Evolutionary conservation across 805 yeast species (phyloP), one percentile per base, ranked within the genome.

Genomic region (Naumovozyma dairenensis): DNA sequence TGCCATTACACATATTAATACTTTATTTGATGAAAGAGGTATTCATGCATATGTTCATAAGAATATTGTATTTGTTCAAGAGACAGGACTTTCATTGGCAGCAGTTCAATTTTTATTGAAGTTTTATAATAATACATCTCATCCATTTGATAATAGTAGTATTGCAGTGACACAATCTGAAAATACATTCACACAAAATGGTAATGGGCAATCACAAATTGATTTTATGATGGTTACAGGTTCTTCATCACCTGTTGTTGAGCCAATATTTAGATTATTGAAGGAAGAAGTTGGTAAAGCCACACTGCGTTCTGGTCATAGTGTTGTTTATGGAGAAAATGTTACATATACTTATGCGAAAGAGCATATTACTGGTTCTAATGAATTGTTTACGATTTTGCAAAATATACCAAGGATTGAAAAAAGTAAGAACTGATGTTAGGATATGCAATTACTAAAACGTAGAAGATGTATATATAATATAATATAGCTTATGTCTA

Each of bases 1-100:
- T 46, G 71, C 80, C 36, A 77, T 87, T 30, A 77, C 87, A 16
- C 86, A 85, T 55, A 74, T 87, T 36, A 86, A 89, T 57, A 92
- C 80, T 30, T 62, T 79, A 21, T 81, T 74, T 51, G 68, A 71
- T 12, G 72, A 69, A 13, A 69, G 67, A 32, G 73, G 73, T 25
- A 67, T 87, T 13, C 94, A 85, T 57, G 95, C 96, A 2, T 74
- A 80, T 21, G 63, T 82, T 28, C 75, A 80, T 36, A 71, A 75
- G 39, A 72, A 75, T 42, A 71, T 76, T 28, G 77, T 86, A 6
- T 74, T 80, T 30, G 77, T 86, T 12, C 87, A 83, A 50, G 78
- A 79, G 43, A 62, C 67, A 27, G 73, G 76, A 35, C 59, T 80
- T 33, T 62, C 78, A 1, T 48, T 71, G 21, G 68, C 72, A 33